Base-by-base conservation (phyloP, 148 eudicot genomes). In the Suaeda aralocaspica region DNA sequence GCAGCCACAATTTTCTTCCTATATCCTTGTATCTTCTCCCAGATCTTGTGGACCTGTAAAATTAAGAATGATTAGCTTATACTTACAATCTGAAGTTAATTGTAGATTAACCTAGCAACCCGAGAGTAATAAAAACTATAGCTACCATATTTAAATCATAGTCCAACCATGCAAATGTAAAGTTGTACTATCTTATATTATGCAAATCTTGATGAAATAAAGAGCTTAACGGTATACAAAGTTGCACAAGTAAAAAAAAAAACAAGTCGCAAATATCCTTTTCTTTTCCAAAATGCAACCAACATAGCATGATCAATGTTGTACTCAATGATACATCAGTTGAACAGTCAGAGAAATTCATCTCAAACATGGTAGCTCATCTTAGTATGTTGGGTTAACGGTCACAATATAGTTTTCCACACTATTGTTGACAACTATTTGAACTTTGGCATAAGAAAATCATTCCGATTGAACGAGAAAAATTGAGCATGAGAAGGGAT, bases 1-100 rank as follows among this genome's bases (percentile, higher is more conserved):
- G 92, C 89, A 11, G 82, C 89, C 36, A 67, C 77, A 50, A 94
- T 89, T 88, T 91, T 85, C 85, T 91, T 89, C 77, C 52, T 87
- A 78, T 82, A 83, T 52, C 85, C 91, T 74, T 91, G 85, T 70
- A 94, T 70, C 76, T 94, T 85, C 50, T 80, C 80, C 81, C 86
- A 94, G 14, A 89, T 85, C 75, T 87, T 86, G 81, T 85, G 86
- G 15, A 84, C 90, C 97, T 92, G 81, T 53, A 42, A 48, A 30
- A 29, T 64, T 26, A 71, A 18, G 29, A 48, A 30, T 19, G 66
- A 21, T 14, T 24, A 24, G 61, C 36, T 25, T 10, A 9, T 56
- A 12, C 12, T 26, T 56, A 19, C 59, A 26, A 0, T 56, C 31
- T 24, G 18, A 26, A 56, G 6, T 12, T 16, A 26, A 56, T 7